A percentile compares a stretch with the other conserved stretches of the same genome.
Evolutionary conservation across 768 basidiomycete genomes (phyloP).

Genomic region (Mycena rebaudengoi): DNA sequence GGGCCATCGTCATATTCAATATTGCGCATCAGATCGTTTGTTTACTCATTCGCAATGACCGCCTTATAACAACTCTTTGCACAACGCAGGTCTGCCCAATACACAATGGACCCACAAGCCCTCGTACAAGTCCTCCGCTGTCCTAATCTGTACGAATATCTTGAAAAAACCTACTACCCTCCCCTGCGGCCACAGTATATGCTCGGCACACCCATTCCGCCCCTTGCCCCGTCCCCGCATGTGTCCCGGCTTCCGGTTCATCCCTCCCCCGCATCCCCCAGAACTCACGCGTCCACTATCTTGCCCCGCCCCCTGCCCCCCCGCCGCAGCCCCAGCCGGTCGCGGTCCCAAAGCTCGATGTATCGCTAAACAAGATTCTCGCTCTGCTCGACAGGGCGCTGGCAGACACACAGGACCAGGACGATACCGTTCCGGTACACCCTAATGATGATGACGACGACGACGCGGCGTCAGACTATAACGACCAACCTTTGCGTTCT

Average conservation of each 20-base stretch:
- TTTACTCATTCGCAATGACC: no score
- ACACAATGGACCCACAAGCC: constrained; percentile 19
- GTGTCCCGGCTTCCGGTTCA: constrained; percentile 31
- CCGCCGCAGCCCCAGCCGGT: constrained; percentile 21
- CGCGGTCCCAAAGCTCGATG: constrained; percentile 48
- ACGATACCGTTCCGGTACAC: no score
- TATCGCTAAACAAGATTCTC: constrained; percentile 66
- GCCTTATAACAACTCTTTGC: no score
- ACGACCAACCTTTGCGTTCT: constrained; percentile 10
- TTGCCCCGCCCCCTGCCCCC: constrained; percentile 40
- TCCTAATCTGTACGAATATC: constrained; percentile 62
- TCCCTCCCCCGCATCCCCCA: constrained; percentile 50
- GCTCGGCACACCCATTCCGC: constrained; percentile 58
- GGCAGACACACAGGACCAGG: constrained; percentile 41
- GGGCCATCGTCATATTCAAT: no score
- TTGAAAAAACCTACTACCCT: constrained; percentile 74
- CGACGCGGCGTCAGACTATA: constrained; percentile 17
- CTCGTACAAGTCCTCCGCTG: constrained; percentile 55
- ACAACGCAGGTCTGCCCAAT: no score
- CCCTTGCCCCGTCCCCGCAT: constrained; percentile 44
- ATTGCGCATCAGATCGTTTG: not conserved
- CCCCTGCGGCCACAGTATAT: constrained; percentile 87
- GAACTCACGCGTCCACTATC: constrained; percentile 44
- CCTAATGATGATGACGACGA: constrained; percentile 31
- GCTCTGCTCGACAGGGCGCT: constrained; percentile 46